Base-by-base conservation (phyloP, 2,329 filamentous ascomycete species). In the Teratosphaeria zuluensis region DNA sequence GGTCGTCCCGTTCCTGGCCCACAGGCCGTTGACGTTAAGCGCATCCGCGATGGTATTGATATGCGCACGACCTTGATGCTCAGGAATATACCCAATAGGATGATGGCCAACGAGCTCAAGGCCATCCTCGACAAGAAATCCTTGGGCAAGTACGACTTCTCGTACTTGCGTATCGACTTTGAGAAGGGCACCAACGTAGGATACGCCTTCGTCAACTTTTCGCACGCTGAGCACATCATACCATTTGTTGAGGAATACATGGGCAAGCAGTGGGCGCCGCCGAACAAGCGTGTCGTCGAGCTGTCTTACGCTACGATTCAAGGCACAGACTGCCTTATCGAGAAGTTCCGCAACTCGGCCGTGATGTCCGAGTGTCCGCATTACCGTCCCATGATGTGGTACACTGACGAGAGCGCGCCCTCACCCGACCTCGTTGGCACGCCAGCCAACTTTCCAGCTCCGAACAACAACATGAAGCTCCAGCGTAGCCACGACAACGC, bases 271-370 rank as follows among this genome's bases (percentile, higher is more conserved):
- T 89, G 87, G 90, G 87, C 88, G 65, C 87, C 64, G 92, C 89
- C 76, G 28, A 52, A 57, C 51, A 52, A 57, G 32, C 62, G 63
- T 42, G 84, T 90, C 54, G 89, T 90, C 0, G 90, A 95, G 72
- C 84, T 97, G 52, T 96, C 92, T 0, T 99, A 97, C 73, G 94
- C 94, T n/a, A 96, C 92, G 12, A 92, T 96, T 60, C 94, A 99
- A 77, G 94, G 94, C 53, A 87, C 88, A 63, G 91, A 96, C 69
- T 92, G 90, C 63, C 80, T 97, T 0, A 84, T 96, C 6, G 89
- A 95, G 72, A 96, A 97, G 71, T 99, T 99, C 70, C 86, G 94
- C 38, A 99, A 99, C 76, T 96, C 90, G 46, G 92, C 90, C 0
- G 91, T 99, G 32, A 96, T 97, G 90, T 79, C 92, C 0, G 92